A percentile compares a stretch with the other conserved stretches of the same genome.
phyloP scores from a whole-genome alignment of 108 stramenopile species.

The Fragilaria radians region DNA sequence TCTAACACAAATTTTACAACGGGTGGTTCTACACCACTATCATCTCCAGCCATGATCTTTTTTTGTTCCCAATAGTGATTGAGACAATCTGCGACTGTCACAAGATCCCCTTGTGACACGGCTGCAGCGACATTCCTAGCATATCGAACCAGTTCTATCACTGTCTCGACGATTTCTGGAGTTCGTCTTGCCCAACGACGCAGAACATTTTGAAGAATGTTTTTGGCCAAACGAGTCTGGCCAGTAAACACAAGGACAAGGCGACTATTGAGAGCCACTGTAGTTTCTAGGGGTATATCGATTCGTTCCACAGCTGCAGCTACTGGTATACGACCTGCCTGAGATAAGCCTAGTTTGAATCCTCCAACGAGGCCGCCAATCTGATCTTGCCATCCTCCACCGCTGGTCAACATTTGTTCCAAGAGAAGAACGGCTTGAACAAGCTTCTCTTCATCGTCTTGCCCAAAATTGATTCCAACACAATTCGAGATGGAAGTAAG shows the following conservation, averaged over 20 bases:
- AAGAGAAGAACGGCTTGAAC: conserved; percentile 52
- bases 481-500: conserved; percentile 41
- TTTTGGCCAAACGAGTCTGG: conserved; percentile 73
- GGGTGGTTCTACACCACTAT: conserved; percentile 58
- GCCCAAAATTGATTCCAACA: conserved; percentile 31
- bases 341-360: conserved; percentile 45
- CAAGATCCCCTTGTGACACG: conserved; percentile 36
- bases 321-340: conserved; percentile 32
- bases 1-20: conserved; percentile 27
- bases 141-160: conserved; percentile 44
- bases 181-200: conserved; percentile 61
- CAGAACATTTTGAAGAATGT: conserved; percentile 68
- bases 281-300: conserved; percentile 9
- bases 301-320: conserved; percentile 29
- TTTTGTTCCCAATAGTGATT: conserved; percentile 71
- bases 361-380: conserved; percentile 61
- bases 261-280: conserved; percentile 31
- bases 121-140: conserved; percentile 45
- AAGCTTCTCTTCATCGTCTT: conserved; percentile 26
- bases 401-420: conserved; percentile 75
- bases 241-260: conserved; percentile 69
- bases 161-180: conserved; percentile 47
- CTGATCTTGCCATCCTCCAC: conserved; percentile 91
- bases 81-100: conserved; percentile 44
- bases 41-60: conserved; percentile 69